phyloP scores from a whole-genome alignment of 179 eudicot genomes.

The Vitellaria paradoxa region DNA sequence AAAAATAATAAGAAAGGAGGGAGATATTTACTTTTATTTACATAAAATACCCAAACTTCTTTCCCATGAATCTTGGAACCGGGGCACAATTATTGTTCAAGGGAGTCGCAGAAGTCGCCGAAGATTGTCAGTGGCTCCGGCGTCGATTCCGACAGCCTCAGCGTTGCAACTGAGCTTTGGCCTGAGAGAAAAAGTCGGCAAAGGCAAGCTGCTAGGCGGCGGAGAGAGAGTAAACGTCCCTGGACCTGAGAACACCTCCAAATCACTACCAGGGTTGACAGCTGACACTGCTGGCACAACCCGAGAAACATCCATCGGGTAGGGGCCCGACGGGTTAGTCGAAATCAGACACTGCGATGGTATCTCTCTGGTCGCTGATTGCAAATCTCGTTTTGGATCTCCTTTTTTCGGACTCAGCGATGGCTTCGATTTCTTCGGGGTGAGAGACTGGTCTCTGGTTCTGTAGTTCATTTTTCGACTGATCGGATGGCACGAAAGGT shows the following conservation, averaged over 20 bases:
- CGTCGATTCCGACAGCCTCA: constrained; percentile 30
- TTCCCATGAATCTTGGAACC: too few relatives aligned
- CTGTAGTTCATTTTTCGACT: constrained; percentile 22
- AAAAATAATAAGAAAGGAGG: too few relatives aligned
- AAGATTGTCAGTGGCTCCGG: constrained; percentile 51
- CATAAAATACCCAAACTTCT: neutral
- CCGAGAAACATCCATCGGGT: constrained; percentile 25
- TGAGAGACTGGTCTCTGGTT: constrained; percentile 15
- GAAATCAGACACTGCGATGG: neutral
- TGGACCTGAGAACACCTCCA: too few relatives aligned
- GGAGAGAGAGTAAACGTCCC: constrained; percentile 36
- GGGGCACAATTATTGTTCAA: constrained; percentile 13
- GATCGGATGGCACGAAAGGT: constrained; percentile 17
- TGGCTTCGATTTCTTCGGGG: constrained; percentile 22
- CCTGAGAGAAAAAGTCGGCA: constrained; percentile 58
- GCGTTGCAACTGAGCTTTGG: constrained; percentile 41
- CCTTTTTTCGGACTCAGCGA: neutral
- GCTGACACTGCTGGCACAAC: constrained; percentile 5
- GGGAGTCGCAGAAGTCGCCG: constrained; percentile 45
- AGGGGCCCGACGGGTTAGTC: constrained; percentile 11
- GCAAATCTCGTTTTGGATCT: neutral
- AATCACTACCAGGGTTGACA: neutral
- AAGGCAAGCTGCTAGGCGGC: constrained; percentile 72
- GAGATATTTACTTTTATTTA: neutral
- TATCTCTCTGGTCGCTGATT: neutral